Percentiles rank a stretch among this genome's conserved stretches.
Conservation (phyloP, 2,329 filamentous ascomycete genomes). For the Phoma sp. region DNA sequence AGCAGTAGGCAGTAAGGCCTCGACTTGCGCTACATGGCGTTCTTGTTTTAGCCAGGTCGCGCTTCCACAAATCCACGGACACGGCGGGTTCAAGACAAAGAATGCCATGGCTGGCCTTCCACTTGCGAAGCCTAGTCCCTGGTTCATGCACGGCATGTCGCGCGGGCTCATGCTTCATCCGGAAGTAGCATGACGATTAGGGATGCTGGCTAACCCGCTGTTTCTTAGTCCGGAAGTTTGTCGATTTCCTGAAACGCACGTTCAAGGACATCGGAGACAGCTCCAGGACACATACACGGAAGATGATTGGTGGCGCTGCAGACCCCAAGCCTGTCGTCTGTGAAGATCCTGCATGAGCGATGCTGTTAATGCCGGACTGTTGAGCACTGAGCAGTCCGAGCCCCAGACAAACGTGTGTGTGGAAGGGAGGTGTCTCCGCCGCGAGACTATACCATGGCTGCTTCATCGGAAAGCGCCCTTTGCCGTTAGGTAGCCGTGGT, state of each 20-base stretch:
- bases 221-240: slow-evolving; percentile 8
- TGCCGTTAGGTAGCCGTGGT: background rate
- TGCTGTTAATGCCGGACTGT: background rate
- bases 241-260: slow-evolving; percentile 2
- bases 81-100: background rate
- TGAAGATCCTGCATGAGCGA: background rate
- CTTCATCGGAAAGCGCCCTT: background rate
- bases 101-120: background rate
- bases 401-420: background rate
- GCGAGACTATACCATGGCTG: background rate
- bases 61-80: background rate
- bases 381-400: background rate
- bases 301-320: background rate
- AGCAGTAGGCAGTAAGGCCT: background rate
- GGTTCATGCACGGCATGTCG: slow-evolving; percentile 10
- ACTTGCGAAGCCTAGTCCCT: slow-evolving; percentile 7
- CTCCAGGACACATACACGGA: background rate
- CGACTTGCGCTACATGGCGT: slow-evolving; percentile 1
- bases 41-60: background rate
- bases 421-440: background rate
- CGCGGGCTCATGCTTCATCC: slow-evolving; percentile 14
- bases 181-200: background rate
- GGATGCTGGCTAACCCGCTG: background rate
- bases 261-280: background rate
- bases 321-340: background rate